A percentile compares a stretch with the other conserved stretches of the same genome.
Conservation (phyloP, 305 asterid species). For the Rubia tinctorum region DNA sequence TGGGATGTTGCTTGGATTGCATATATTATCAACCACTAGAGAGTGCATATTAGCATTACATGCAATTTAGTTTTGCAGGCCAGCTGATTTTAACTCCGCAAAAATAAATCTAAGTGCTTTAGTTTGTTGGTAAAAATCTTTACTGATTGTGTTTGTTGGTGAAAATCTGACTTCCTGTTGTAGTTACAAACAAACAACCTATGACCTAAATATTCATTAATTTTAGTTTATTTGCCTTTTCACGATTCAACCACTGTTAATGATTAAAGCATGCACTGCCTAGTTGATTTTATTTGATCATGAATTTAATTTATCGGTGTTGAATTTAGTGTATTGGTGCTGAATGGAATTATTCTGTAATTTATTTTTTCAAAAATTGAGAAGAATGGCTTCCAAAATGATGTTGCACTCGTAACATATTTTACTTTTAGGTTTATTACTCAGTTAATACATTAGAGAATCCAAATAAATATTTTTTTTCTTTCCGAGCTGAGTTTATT, state of each 20-base stretch:
- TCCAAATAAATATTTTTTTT: too few species aligned
- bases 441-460: too few species aligned
- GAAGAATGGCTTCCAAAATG: too few species aligned
- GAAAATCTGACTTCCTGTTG: neutral
- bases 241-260: neutral
- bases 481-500: too few species aligned
- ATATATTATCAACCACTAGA: neutral
- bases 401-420: too few species aligned
- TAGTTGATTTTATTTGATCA: too few species aligned
- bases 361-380: too few species aligned
- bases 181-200: neutral
- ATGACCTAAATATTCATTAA: neutral
- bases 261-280: neutral
- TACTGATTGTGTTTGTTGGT: constrained; percentile 1
- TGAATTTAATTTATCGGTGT: too few species aligned
- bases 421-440: too few species aligned
- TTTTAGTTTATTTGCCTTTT: neutral
- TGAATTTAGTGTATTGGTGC: too few species aligned
- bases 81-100: neutral
- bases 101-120: neutral
- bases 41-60: neutral
- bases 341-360: too few species aligned
- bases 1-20: neutral
- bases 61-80: neutral
- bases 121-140: neutral